Percentiles rank a stretch among this genome's conserved stretches.
phyloP scores from a whole-genome alignment of 2,329 filamentous ascomycete genomes.

The Aquanectria penicillioides region DNA sequence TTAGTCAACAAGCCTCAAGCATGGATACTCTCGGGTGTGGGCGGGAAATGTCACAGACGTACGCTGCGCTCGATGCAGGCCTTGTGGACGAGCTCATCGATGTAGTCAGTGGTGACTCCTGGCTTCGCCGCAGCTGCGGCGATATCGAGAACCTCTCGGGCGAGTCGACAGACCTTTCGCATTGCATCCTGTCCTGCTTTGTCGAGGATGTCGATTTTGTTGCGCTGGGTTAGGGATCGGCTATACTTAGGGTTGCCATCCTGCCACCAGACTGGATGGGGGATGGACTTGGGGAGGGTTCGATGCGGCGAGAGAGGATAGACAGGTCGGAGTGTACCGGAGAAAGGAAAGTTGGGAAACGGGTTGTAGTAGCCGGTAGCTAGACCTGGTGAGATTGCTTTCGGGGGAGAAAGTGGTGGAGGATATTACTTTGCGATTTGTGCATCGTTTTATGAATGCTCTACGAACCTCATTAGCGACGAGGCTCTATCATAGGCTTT shows the following conservation, averaged over 20 bases:
- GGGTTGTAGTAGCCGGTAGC: slow-evolving; percentile 91
- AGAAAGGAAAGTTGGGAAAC: slow-evolving; percentile 86
- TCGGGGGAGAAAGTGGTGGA: slow-evolving; percentile 80
- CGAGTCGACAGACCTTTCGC: slow-evolving; percentile 89
- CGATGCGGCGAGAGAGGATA: slow-evolving; percentile 83
- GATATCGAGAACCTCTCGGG: slow-evolving; percentile 91
- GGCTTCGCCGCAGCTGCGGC: slow-evolving; percentile 84
- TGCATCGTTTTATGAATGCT: slow-evolving; percentile 75
- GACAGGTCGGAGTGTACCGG: slow-evolving; percentile 83
- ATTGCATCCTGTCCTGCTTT: slow-evolving; percentile 85
- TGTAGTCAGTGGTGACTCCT: slow-evolving; percentile 95
- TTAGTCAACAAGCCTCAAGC: slow-evolving; percentile 16
- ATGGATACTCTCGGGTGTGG: background rate
- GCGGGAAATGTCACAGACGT: slow-evolving; percentile 51
- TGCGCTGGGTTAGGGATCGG: slow-evolving; percentile 71
- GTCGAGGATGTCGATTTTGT: slow-evolving; percentile 85
- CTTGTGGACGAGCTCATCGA: slow-evolving; percentile 94
- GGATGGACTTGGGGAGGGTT: slow-evolving; percentile 81
- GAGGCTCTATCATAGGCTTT: slow-evolving; percentile 28
- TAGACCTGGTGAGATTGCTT: slow-evolving; percentile 90
- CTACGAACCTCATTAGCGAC: slow-evolving; percentile 56
- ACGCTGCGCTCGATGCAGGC: slow-evolving; percentile 94
- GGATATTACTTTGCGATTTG: slow-evolving; percentile 80
- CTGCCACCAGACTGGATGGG: slow-evolving; percentile 85
- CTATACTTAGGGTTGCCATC: slow-evolving; percentile 78